Base-by-base conservation (phyloP, 768 basidiomycete genomes). In the Rhizopogon vinicolor region DNA sequence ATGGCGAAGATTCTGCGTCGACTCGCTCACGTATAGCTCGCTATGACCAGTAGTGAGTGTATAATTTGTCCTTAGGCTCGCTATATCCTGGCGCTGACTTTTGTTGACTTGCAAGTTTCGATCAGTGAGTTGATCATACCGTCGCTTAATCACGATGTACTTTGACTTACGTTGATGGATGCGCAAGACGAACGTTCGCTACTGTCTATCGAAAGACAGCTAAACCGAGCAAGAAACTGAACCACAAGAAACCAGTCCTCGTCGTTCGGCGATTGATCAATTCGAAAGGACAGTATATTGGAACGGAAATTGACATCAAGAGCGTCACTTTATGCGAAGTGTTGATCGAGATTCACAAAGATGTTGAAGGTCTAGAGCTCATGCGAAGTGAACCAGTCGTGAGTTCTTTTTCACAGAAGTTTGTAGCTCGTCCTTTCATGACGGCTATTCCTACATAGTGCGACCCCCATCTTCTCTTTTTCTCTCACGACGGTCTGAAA, bases 231-330 rank as follows among this genome's bases (percentile, higher is more conserved):
- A 44, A 46, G 51, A 61, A 61, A 40, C 13, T 58, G 2, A 58
- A 52, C 41, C 53, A 57, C 39, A 62, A 63, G 41, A 66, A 68
- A 29, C 54, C 54, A 10, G 63, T 62, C 14, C 51, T 68, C 12
- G 44, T 64, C n/a, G 60, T 67, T 41, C 51, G 64, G 10, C 64
- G 66, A 18, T 18, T 56, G 3, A 65, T 68, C 25, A 12, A 41
- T 41, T 1, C n/a, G 6, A 41, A 41, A n/a, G 40, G 40, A n/a
- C 40, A 12, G 3, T 8, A 41, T 41, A n/a, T 3, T 18, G 7
- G 7, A 41, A 41, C 40, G 40, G n/a, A 8, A 18, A 41, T 41
- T 8, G 40, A 41, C 40, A 41, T 41, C 16, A 41, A 12, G n/a
- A 41, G 40, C 16, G 3, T 3, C 7, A 8, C n/a, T n/a, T 41